Conservation (phyloP, 495 filamentous ascomycete species). For the Xylaria acuta region DNA sequence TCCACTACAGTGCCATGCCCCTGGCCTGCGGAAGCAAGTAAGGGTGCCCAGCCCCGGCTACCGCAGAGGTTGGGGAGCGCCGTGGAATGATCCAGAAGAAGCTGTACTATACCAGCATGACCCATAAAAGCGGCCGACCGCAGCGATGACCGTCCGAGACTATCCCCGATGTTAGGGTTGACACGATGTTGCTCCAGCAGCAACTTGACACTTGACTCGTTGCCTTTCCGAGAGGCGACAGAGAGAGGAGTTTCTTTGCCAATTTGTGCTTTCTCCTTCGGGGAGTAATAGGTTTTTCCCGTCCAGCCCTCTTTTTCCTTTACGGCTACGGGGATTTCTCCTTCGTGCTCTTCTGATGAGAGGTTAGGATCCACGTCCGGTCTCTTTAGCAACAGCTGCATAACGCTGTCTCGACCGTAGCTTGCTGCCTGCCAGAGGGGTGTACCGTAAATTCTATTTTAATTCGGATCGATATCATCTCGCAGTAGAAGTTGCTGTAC, state of each 20-base stretch:
- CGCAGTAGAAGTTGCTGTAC: not conserved
- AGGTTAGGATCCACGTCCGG: not conserved
- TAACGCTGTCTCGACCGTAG: not conserved
- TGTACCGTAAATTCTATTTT: not conserved
- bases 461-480: not conserved
- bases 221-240: not conserved
- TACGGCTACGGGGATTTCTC: not conserved
- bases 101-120: not conserved
- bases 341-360: not conserved
- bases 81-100: not conserved
- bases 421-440: not conserved
- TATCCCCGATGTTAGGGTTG: not conserved
- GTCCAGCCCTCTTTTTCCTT: no score
- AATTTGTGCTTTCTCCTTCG: not conserved
- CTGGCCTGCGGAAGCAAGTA: not conserved
- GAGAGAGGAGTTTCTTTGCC: not conserved
- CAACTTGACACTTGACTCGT: not conserved
- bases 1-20: no score
- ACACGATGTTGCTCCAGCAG: not conserved
- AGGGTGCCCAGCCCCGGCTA: not conserved
- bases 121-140: not conserved
- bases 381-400: not conserved
- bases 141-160: not conserved
- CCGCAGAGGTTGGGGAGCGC: not conserved
- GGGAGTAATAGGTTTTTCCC: not conserved